phyloP scores from a whole-genome alignment of 108 stramenopile species.

The Discostella pseudostelligera region DNA sequence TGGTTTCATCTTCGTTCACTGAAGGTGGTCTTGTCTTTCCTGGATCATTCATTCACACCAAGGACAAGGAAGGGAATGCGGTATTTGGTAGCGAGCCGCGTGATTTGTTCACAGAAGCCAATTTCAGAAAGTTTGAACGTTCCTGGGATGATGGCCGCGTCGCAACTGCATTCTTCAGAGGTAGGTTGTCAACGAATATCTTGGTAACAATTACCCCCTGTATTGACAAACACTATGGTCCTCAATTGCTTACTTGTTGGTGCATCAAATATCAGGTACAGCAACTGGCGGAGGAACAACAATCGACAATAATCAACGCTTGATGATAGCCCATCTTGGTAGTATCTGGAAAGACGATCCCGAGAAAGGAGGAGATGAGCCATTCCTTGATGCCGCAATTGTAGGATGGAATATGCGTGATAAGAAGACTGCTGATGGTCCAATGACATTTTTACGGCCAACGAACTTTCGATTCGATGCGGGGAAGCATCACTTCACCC shows the following conservation, averaged over 20 bases:
- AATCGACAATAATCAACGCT: constrained; percentile 95
- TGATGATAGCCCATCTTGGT: constrained; percentile 81
- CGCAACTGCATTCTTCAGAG: constrained; percentile 95
- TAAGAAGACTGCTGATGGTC: constrained; percentile 85
- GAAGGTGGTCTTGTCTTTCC: constrained; percentile 78
- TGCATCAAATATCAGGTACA: constrained; percentile 61
- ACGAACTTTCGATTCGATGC: constrained; percentile 87
- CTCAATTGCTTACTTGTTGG: neutral
- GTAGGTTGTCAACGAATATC: neutral
- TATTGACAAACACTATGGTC: too few relatives aligned
- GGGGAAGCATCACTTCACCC: constrained; percentile 92
- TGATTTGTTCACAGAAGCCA: constrained; percentile 97
- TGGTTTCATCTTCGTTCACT: neutral
- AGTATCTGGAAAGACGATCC: constrained; percentile 87
- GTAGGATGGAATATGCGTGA: constrained; percentile 98
- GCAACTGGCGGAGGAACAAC: constrained; percentile 98
- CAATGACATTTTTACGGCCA: constrained; percentile 89
- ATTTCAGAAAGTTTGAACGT: constrained; percentile 94
- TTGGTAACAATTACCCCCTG: too few relatives aligned
- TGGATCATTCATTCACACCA: constrained; percentile 76
- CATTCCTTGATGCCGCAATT: constrained; percentile 95
- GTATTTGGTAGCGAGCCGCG: constrained; percentile 80
- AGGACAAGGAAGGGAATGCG: constrained; percentile 67
- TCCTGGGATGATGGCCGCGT: constrained; percentile 92
- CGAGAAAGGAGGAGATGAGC: constrained; percentile 83